Percentiles rank a stretch among this genome's conserved stretches.
These are phyloP conservation scores for Oxytropis ochrocephala DNA, from an alignment of 306 rosid genomes.

Conservation along the genomic window DNA sequence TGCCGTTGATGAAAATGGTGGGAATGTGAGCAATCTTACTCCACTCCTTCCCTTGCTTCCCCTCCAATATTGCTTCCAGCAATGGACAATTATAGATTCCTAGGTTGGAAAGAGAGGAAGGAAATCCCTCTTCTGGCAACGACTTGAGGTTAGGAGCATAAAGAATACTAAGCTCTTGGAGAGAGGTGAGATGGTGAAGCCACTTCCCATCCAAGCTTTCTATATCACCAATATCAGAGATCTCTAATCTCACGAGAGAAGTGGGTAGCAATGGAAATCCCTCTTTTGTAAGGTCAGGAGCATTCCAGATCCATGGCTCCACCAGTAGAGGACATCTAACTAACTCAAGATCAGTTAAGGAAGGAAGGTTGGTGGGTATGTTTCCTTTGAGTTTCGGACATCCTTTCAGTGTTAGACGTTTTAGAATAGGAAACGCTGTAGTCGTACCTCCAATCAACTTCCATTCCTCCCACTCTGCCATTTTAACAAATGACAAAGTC, in stretches of 20 bases:
- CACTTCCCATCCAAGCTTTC: not conserved
- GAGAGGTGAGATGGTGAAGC: too few species aligned
- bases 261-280: not conserved
- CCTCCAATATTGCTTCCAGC: not conserved
- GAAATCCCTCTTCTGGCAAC: too few species aligned
- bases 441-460: too few species aligned
- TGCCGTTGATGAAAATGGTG: not conserved
- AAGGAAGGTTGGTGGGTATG: not conserved
- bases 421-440: too few species aligned
- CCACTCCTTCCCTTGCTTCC: not conserved
- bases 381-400: too few species aligned
- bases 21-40: not conserved
- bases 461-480: too few species aligned
- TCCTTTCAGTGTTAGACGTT: too few species aligned
- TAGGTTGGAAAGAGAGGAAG: too few species aligned
- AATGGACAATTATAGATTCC: not conserved
- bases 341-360: not conserved
- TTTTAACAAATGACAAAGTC: too few species aligned
- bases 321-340: not conserved
- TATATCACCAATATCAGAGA: not conserved
- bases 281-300: too few species aligned
- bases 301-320: not conserved
- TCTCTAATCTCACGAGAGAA: not conserved
- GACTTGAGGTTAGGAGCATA: too few species aligned
- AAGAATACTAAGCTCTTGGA: too few species aligned